A percentile compares a stretch with the other conserved stretches of the same genome.
phyloP scores from a whole-genome alignment of 805 yeast genomes.

The Zygosaccharomyces bailii region DNA sequence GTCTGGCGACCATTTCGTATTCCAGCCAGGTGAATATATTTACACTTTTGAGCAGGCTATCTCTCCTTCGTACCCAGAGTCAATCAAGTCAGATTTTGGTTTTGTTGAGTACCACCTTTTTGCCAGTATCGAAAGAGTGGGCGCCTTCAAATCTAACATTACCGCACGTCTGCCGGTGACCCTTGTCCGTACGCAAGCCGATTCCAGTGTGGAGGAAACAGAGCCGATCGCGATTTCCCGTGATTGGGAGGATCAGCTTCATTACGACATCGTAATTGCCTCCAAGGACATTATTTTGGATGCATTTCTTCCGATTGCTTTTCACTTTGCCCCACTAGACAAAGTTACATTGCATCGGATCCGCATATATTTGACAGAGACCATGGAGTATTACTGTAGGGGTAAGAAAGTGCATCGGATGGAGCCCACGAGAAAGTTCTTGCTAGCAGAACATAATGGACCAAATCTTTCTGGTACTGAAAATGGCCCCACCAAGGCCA shows the following conservation, averaged over 20 bases:
- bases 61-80: constrained; percentile 78
- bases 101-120: constrained; percentile 66
- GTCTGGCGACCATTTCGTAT: constrained; percentile 41
- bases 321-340: constrained; percentile 79
- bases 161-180: constrained; percentile 59
- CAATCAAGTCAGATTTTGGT: constrained; percentile 77
- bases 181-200: constrained; percentile 73
- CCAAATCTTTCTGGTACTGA: constrained; percentile 38
- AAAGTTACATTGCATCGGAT: constrained; percentile 83
- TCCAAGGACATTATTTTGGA: constrained; percentile 85
- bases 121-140: constrained; percentile 68
- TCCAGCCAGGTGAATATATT: constrained; percentile 85
- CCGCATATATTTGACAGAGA: constrained; percentile 82
- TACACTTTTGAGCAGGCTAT: constrained; percentile 90
- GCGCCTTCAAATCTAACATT: constrained; percentile 80
- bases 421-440: constrained; percentile 81
- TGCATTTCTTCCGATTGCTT: constrained; percentile 77
- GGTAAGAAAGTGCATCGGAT: constrained; percentile 85
- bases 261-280: constrained; percentile 86
- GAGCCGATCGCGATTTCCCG: constrained; percentile 90
- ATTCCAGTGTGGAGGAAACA: constrained; percentile 75
- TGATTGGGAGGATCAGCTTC: constrained; percentile 90
- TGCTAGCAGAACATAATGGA: constrained; percentile 79
- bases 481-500: constrained; percentile 35
- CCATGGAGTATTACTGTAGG: constrained; percentile 83